Conservation (phyloP, 306 rosid species). For the Citrullus amarus region DNA sequence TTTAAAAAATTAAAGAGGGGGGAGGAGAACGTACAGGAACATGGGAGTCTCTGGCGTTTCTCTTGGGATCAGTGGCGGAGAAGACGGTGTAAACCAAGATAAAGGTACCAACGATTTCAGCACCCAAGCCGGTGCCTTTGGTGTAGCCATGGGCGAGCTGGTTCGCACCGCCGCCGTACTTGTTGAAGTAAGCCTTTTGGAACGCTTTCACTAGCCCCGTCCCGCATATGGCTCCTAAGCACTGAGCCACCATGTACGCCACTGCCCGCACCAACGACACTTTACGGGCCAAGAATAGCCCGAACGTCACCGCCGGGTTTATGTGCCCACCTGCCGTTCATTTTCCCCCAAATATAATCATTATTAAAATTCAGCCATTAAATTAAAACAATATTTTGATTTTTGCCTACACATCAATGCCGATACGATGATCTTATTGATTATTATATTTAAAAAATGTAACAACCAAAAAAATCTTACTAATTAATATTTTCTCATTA, state of each 20-base stretch:
- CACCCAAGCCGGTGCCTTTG: conserved; percentile 47
- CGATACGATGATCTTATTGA: too few species aligned
- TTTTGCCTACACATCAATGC: too few species aligned
- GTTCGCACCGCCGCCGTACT: conserved; percentile 57
- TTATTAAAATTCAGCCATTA: too few species aligned
- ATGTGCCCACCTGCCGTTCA: conserved; percentile 44
- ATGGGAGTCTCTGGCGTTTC: conserved; percentile 58
- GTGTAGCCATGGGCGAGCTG: conserved; percentile 29
- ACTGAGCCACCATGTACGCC: conserved; percentile 57
- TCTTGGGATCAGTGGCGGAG: conserved; percentile 67
- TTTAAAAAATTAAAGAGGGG: neutral
- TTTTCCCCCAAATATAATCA: neutral
- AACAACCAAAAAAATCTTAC: too few species aligned
- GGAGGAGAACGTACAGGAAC: conserved; percentile 37
- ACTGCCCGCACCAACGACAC: conserved; percentile 57
- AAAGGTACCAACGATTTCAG: conserved; percentile 62
- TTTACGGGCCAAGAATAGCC: conserved; percentile 58
- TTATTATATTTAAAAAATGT: too few species aligned
- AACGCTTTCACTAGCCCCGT: conserved; percentile 53
- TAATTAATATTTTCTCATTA: too few species aligned
- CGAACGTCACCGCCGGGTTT: conserved; percentile 19
- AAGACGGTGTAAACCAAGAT: conserved; percentile 67
- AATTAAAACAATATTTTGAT: too few species aligned
- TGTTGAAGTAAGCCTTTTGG: conserved; percentile 21
- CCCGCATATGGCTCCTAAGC: conserved; percentile 59